phyloP scores from a whole-genome alignment of 768 basidiomycete genomes.

The Russula brevipes region DNA sequence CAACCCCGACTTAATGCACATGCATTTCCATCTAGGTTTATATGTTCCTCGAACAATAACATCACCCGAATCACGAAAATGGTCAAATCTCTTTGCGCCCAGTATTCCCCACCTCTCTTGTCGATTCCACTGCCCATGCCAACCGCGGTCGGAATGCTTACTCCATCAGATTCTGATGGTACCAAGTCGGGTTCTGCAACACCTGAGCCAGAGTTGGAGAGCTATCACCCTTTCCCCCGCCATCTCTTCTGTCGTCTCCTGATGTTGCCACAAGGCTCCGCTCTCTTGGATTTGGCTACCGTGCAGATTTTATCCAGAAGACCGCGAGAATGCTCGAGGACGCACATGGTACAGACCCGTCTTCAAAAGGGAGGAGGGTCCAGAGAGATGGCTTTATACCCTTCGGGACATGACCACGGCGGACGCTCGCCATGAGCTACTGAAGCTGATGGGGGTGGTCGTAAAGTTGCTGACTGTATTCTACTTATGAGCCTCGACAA shows the following conservation, averaged over 20 bases:
- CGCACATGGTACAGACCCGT: constrained; percentile 36
- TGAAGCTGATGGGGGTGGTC: constrained; percentile 89
- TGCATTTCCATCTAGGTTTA: constrained; percentile 56
- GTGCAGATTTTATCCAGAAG: constrained; percentile 82
- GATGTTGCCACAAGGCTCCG: constrained; percentile 63
- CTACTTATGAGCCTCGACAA: constrained; percentile 90
- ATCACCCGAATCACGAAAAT: constrained; percentile 92
- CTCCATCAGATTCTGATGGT: constrained; percentile 16
- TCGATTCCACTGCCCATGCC: constrained; percentile 37
- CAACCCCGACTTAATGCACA: background rate
- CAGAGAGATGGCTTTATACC: constrained; percentile 56
- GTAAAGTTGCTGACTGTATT: constrained; percentile 95
- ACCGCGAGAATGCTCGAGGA: constrained; percentile 76
- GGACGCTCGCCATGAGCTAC: constrained; percentile 66
- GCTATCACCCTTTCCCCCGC: constrained; percentile 80
- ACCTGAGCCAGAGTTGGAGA: constrained; percentile 26
- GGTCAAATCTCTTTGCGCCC: constrained; percentile 74
- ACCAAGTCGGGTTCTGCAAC: constrained; percentile 15
- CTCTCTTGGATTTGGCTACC: constrained; percentile 89
- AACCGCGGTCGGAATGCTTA: constrained; percentile 32
- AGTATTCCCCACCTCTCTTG: constrained; percentile 69
- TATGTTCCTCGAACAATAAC: constrained; percentile 97
- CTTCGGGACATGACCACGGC: constrained; percentile 47
- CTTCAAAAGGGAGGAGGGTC: constrained; percentile 35
- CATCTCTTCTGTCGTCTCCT: constrained; percentile 56